A percentile compares a stretch with the other conserved stretches of the same genome.
Evolutionary conservation across 768 basidiomycete genomes (phyloP).

Genomic region (Bullera alba): DNA sequence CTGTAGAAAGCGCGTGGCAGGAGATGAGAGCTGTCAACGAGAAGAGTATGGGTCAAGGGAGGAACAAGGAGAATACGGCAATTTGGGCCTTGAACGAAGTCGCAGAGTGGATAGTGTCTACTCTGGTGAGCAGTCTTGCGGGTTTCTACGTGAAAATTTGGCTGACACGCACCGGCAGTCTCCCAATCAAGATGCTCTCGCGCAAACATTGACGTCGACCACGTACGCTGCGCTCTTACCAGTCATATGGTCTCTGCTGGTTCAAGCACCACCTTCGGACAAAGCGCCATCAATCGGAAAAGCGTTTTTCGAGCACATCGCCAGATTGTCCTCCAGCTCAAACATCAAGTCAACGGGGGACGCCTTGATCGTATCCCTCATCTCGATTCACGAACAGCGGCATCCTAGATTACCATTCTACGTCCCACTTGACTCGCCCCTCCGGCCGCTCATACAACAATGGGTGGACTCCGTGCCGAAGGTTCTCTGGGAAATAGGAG

Average conservation of each 20-base stretch:
- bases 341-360: slow-evolving; percentile 61
- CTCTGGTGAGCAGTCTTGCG: slow-evolving; percentile 26
- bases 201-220: slow-evolving; percentile 29
- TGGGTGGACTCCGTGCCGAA: slow-evolving; percentile 76
- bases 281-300: slow-evolving; percentile 49
- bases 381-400: slow-evolving; percentile 54
- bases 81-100: slow-evolving; percentile 39
- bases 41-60: slow-evolving; percentile 21
- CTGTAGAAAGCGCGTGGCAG: slow-evolving; percentile 28
- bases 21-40: slow-evolving; percentile 22
- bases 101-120: slow-evolving; percentile 40
- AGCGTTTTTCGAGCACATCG: slow-evolving; percentile 63
- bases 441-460: slow-evolving; percentile 43
- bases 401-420: slow-evolving; percentile 35
- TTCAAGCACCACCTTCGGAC: slow-evolving; percentile 25
- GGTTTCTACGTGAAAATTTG: background rate
- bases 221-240: slow-evolving; percentile 38
- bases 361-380: slow-evolving; percentile 66
- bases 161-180: slow-evolving; percentile 16
- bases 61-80: slow-evolving; percentile 14
- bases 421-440: slow-evolving; percentile 13
- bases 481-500: slow-evolving; percentile 75
- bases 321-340: slow-evolving; percentile 56
- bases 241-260: slow-evolving; percentile 46
- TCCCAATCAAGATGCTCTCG: slow-evolving; percentile 24